Conservation (phyloP, 306 rosid species). For the Lathyrus sativus region DNA sequence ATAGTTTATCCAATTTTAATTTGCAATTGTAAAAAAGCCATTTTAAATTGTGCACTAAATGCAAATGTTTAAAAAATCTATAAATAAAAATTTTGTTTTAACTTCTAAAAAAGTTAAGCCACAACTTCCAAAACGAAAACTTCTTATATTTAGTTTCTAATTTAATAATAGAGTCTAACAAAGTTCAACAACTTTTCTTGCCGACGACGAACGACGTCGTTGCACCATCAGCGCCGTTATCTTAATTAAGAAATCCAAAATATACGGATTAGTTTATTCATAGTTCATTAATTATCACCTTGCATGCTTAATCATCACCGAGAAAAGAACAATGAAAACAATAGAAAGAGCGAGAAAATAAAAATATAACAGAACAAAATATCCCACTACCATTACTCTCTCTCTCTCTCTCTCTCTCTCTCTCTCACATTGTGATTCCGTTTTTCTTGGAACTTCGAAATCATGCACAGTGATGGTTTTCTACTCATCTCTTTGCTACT, state of each 20-base stretch:
- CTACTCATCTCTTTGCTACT: constrained; percentile 21
- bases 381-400: background rate
- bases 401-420: background rate
- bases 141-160: no score
- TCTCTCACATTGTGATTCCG: constrained; percentile 13
- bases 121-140: no score
- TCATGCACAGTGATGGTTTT: background rate
- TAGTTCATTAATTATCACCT: background rate
- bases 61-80: no score
- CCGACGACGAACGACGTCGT: constrained; percentile 36
- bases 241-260: constrained; percentile 5
- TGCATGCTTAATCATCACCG: background rate
- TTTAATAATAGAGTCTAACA: background rate
- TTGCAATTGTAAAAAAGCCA: background rate
- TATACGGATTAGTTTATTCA: background rate
- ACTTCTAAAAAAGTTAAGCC: no score
- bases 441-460: constrained; percentile 22
- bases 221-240: constrained; percentile 33
- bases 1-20: background rate
- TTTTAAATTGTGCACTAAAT: no score
- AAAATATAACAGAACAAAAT: background rate
- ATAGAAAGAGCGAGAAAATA: constrained; percentile 24
- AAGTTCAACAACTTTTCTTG: background rate
- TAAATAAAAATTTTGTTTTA: no score
- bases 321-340: constrained; percentile 15